Evolutionary conservation across 129 eudicot genomes (phyloP).

Genomic region (Daucus carota): DNA sequence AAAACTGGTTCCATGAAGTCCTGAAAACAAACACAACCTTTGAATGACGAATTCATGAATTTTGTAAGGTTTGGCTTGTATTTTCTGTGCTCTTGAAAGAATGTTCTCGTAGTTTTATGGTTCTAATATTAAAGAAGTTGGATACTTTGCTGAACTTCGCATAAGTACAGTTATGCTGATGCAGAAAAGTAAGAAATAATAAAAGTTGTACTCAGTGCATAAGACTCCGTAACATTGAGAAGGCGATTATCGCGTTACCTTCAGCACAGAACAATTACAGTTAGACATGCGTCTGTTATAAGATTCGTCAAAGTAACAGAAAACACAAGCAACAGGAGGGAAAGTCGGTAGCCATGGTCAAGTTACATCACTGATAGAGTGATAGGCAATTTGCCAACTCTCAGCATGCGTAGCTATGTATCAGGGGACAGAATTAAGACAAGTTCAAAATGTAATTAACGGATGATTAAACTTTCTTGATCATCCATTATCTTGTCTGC

Average conservation of each 20-base stretch:
- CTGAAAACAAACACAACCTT: not conserved
- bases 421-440: not conserved
- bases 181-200: not conserved
- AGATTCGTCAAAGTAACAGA: not conserved
- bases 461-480: not conserved
- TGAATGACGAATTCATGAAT: not conserved
- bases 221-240: not conserved
- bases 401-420: not conserved
- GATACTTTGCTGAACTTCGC: too few species aligned
- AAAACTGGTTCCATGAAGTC: not conserved
- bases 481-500: not conserved
- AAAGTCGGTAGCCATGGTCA: not conserved
- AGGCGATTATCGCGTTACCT: not conserved
- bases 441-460: not conserved
- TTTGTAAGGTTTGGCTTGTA: not conserved
- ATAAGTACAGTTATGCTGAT: too few species aligned
- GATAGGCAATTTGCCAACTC: constrained; percentile 2
- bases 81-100: too few species aligned
- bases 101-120: not conserved
- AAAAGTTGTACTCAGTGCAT: not conserved
- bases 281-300: not conserved
- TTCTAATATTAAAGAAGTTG: too few species aligned
- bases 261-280: not conserved
- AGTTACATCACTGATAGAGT: not conserved
- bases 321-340: not conserved